These are phyloP conservation scores for Phytophthora podocarpi DNA, from an alignment of 352 stramenopile species.

Conservation along the genomic window DNA sequence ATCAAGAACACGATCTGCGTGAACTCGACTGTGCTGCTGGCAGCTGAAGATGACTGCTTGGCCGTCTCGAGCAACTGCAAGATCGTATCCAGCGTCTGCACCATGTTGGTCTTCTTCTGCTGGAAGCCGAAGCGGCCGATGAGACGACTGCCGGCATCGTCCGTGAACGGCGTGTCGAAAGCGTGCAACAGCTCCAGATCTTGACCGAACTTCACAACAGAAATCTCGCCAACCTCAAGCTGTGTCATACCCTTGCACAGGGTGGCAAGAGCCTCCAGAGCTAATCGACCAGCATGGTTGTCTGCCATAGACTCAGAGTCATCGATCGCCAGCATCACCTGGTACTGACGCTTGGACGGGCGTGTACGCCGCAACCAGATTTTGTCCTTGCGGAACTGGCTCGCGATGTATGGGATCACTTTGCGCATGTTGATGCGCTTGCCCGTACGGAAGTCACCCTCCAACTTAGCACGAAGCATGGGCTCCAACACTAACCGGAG, in stretches of 20 bases:
- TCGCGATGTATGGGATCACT: conserved; percentile 99
- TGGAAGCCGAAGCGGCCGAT: conserved; percentile 97
- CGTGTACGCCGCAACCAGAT: conserved; percentile 99
- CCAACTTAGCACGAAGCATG: conserved; percentile 96
- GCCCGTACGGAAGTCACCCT: conserved; percentile 98
- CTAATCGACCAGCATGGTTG: conserved; percentile 94
- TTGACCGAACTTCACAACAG: conserved; percentile 95
- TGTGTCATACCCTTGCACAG: conserved; percentile 97
- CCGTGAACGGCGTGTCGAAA: conserved; percentile 97
- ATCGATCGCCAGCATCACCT: conserved; percentile 99
- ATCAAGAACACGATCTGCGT: conserved; percentile 99
- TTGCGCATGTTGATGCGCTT: conserved; percentile 99
- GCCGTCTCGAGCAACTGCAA: conserved; percentile 90
- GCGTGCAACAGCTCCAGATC: conserved; percentile 96
- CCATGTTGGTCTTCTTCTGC: conserved; percentile 97
- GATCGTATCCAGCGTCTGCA: conserved; percentile 94
- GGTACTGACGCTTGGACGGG: conserved; percentile 98
- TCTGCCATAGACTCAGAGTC: conserved; percentile 99
- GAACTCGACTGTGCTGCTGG: conserved; percentile 75
- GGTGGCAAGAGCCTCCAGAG: conserved; percentile 95
- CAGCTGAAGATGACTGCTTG: conserved; percentile 55
- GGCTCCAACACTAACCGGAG: conserved; percentile 98
- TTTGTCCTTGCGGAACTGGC: conserved; percentile 99
- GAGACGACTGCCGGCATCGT: conserved; percentile 93
- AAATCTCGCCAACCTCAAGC: conserved; percentile 96